Evolutionary conservation across 2,329 filamentous ascomycete genomes (phyloP), one percentile per base, ranked within the genome.

Genomic region (Epichloe uncinata): DNA sequence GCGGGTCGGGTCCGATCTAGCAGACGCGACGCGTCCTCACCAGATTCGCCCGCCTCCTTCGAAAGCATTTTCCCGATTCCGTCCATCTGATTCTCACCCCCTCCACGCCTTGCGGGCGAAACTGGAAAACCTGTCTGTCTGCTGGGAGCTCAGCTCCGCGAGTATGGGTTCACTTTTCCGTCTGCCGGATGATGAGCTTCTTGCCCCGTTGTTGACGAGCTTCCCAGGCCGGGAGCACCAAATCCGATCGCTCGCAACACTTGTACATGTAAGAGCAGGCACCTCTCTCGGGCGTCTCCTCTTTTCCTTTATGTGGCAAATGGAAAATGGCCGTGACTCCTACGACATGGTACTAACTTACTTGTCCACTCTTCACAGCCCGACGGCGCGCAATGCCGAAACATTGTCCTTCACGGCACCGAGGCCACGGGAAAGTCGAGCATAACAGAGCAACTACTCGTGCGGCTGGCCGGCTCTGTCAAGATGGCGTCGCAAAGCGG

Each of bases 401-500:
- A 86, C 53, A 65, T 96, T 11, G 81, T 96, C 18, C 66, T 94
- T 45, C 82, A 97, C 64, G 93, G 93, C 47, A 79, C 89, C 33
- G 18, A 20, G 60, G 84, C 88, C 2, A 95, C 90, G 0, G 91
- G 89, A 40, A 97, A 97, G 69, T 87, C 81, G 34, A 78, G 79
- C 45, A 75, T 95, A 47, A 73, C 84, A 3, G 72, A 73, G 50
- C 73, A 75, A 3, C 74, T 69, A 20, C 59, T 69, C 37, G 50
- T 52, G 22, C 47, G 53, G 8, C 50, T 69, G 8, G 55, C 56
- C 22, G 48, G 57, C 33, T 52, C 54, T 38, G 43, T 53, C 18
- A 51, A 50, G 22, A 45, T 44, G n/a, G 54, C 57, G 11, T 11
- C 48, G 12, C 41, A 56, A 5, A 49, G 55, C 9, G 53, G 52